A percentile compares a stretch with the other conserved stretches of the same genome.
Conservation (phyloP, 176 grass and related monocot species). For the Oryza meyeriana region DNA sequence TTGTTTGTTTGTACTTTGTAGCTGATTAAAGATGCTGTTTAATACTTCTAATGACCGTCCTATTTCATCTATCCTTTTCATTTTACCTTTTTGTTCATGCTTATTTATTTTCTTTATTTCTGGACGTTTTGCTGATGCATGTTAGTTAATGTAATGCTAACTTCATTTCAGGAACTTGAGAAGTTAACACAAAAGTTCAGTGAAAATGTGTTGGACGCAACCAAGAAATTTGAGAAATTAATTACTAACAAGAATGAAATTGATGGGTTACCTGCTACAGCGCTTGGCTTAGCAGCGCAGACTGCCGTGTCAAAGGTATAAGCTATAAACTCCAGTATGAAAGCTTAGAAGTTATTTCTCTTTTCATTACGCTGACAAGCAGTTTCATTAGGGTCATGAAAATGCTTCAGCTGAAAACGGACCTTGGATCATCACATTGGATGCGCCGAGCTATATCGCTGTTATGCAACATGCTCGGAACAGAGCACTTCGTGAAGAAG, state of each 20-base stretch:
- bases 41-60: background rate
- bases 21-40: background rate
- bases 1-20: background rate
- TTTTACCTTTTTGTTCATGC: background rate
- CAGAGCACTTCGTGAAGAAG: slow-evolving; percentile 83
- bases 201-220: slow-evolving; percentile 93
- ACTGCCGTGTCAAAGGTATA: slow-evolving; percentile 75
- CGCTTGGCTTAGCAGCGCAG: slow-evolving; percentile 87
- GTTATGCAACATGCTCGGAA: slow-evolving; percentile 96
- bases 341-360: background rate
- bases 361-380: background rate
- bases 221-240: slow-evolving; percentile 92
- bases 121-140: background rate
- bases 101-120: background rate
- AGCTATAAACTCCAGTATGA: background rate
- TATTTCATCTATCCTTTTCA: background rate
- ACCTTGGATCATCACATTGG: slow-evolving; percentile 93
- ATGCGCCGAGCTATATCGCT: slow-evolving; percentile 79
- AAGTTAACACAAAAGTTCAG: slow-evolving; percentile 89
- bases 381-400: slow-evolving; percentile 68
- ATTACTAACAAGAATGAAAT: slow-evolving; percentile 88
- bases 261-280: slow-evolving; percentile 73
- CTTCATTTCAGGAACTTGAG: slow-evolving; percentile 79
- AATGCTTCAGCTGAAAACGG: slow-evolving; percentile 89
- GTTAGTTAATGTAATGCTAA: background rate